Evolutionary conservation across 257 asterid genomes (phyloP).

Genomic region (Plantago major): DNA sequence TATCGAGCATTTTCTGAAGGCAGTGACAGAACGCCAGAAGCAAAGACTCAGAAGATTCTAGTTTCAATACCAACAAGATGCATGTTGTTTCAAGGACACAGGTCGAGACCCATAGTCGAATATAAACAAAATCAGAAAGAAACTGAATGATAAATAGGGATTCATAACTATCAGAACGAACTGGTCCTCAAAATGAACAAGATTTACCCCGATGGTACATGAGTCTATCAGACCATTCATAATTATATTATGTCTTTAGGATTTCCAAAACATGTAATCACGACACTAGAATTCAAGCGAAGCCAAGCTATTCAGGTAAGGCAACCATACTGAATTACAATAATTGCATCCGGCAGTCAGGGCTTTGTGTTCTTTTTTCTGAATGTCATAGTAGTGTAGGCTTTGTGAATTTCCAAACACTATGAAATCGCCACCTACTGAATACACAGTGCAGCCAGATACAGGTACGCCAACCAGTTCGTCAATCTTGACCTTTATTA

Average conservation of each 20-base stretch:
- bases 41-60: no score
- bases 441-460: neutral
- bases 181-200: neutral
- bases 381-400: conserved; percentile 19
- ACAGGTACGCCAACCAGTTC: conserved; percentile 2
- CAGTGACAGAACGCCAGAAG: no score
- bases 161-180: neutral
- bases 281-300: conserved; percentile 17
- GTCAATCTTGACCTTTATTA: conserved; percentile 19
- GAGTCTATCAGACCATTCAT: neutral
- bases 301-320: conserved; percentile 51
- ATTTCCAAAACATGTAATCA: neutral
- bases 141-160: neutral
- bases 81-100: no score
- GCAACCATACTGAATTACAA: conserved; percentile 9
- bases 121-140: neutral
- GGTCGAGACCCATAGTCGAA: neutral
- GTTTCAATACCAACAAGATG: no score
- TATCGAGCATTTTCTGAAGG: no score
- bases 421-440: conserved; percentile 23
- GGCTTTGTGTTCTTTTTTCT: conserved; percentile 23
- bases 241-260: neutral
- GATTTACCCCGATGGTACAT: neutral
- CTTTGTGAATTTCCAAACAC: conserved; percentile 17
- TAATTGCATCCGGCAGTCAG: conserved; percentile 1